These are phyloP conservation scores for Hortiboletus flavorubellus DNA, from an alignment of 768 basidiomycete genomes.

Conservation along the genomic window DNA sequence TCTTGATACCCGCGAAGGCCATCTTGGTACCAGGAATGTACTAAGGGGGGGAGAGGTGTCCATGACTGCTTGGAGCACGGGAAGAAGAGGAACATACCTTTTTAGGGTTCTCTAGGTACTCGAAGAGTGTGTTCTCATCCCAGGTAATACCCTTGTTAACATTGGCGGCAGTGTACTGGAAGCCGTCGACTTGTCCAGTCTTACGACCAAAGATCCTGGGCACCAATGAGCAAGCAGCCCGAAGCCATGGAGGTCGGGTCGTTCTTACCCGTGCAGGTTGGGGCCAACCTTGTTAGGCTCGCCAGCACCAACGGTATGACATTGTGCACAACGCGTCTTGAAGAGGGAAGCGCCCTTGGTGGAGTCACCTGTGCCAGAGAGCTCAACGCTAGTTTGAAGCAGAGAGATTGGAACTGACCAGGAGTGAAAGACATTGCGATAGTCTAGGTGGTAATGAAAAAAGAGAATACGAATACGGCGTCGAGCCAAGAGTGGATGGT, in stretches of 20 bases:
- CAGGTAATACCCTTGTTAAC: conserved; percentile 90
- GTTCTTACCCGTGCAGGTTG: conserved; percentile 84
- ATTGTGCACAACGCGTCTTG: conserved; percentile 94
- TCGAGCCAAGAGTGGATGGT: conserved; percentile 7
- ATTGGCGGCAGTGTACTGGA: conserved; percentile 92
- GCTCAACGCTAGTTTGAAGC: conserved; percentile 6
- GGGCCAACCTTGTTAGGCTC: conserved; percentile 91
- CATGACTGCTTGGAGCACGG: background rate
- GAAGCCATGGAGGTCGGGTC: background rate
- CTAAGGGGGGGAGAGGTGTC: conserved; percentile 33
- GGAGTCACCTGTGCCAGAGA: conserved; percentile 61
- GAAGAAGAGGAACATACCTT: conserved; percentile 51
- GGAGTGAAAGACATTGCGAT: conserved; percentile 40
- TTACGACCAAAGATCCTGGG: conserved; percentile 79
- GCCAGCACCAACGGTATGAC: conserved; percentile 80
- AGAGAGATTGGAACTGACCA: conserved; percentile 30
- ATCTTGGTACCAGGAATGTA: conserved; percentile 98
- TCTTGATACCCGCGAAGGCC: conserved; percentile 98
- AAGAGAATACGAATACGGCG: background rate
- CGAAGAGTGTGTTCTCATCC: conserved; percentile 87
- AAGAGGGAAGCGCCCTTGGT: conserved; percentile 90
- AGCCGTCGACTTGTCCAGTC: conserved; percentile 82
- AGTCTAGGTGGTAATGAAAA: conserved; percentile 6
- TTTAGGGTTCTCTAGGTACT: conserved; percentile 96
- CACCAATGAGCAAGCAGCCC: background rate